Evolutionary conservation across 164 flowering plant genomes (phyloP), one percentile per base, ranked within the genome.

Genomic region (Magnolia changhungtana): DNA sequence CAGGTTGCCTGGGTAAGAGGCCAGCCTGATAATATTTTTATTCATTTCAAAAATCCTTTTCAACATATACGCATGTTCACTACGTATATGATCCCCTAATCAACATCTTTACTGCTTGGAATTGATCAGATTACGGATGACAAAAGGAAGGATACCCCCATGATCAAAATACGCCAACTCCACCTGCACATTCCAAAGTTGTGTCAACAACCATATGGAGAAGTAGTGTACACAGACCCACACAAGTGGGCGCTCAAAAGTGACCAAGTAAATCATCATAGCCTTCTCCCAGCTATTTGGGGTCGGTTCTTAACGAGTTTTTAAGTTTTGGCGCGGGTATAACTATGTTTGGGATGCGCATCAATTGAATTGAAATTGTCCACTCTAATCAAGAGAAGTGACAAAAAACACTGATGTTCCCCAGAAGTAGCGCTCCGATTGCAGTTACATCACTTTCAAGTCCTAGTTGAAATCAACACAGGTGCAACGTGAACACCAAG

Each of bases 101-200:
- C 45, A 37, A 16, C 18, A 9, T 55, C 61, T 55, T 72, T 66
- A 75, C 29, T 76, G 68, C 45, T 75, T 18, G 18, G 79, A 58
- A 61, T 83, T 86, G 29, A 55, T 83, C 80, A 90, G 75, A 69
- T 87, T 85, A 37, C 98, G 80, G 66, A 95, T 85, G 72, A 93
- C 98, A 72, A 89, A 95, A 1, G 89, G 98, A 75, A 95, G 97
- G 75, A 95, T 95, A 61, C 97, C 97, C 74, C 98, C 97, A 64
- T 93, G 88, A 69, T 95, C 80, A 81, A 89, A 95, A 77, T 95
- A 95, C 0, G 83, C 94, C 86, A 95, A 82, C 76, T 95, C 98
- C 81, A 95, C 98, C 97, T 95, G 88, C 84, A 87, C 82, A 87
- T 80, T 24, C 66, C 18, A 29, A n/a, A 16, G 13, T 68, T 37